Evolutionary conservation across 345 rosid genomes (phyloP).

Genomic region (Cardamine resedifolia): DNA sequence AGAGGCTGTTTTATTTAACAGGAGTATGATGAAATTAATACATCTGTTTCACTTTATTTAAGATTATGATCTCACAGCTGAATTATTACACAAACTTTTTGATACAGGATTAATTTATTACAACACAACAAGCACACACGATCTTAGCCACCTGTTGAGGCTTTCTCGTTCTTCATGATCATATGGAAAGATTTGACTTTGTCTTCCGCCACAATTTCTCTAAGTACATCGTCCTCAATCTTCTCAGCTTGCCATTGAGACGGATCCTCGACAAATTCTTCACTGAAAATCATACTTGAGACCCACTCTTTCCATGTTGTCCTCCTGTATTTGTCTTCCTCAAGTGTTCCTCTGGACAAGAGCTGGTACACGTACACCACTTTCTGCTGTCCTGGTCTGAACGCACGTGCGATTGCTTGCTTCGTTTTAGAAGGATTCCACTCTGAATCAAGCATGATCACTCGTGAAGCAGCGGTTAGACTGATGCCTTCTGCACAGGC

Average conservation of each 20-base stretch:
- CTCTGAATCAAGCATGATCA: slow-evolving; percentile 71
- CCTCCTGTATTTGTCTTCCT: slow-evolving; percentile 82
- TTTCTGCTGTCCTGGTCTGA: slow-evolving; percentile 91
- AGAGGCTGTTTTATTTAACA: background rate
- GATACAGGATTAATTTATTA: background rate
- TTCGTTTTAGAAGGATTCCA: slow-evolving; percentile 97
- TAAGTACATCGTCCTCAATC: slow-evolving; percentile 73
- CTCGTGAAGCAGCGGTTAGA: slow-evolving; percentile 88
- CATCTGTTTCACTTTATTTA: slow-evolving; percentile 15
- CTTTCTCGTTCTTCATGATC: slow-evolving; percentile 93
- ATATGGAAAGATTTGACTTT: slow-evolving; percentile 75
- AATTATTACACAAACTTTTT: background rate
- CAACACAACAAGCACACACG: slow-evolving; percentile 14
- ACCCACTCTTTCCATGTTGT: slow-evolving; percentile 98
- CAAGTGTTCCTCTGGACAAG: slow-evolving; percentile 71
- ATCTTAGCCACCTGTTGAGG: slow-evolving; percentile 79
- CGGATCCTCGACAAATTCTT: slow-evolving; percentile 85
- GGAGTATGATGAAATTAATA: background rate
- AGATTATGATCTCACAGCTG: slow-evolving; percentile 16
- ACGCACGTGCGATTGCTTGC: slow-evolving; percentile 93
- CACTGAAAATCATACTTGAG: slow-evolving; percentile 88
- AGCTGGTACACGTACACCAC: slow-evolving; percentile 90
- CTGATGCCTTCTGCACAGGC: slow-evolving; percentile 97
- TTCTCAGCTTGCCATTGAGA: slow-evolving; percentile 81
- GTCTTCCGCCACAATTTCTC: slow-evolving; percentile 83